Evolutionary conservation across 345 rosid species (phyloP), one percentile per base, ranked within the genome.

Genomic region (Heritiera littoralis): DNA sequence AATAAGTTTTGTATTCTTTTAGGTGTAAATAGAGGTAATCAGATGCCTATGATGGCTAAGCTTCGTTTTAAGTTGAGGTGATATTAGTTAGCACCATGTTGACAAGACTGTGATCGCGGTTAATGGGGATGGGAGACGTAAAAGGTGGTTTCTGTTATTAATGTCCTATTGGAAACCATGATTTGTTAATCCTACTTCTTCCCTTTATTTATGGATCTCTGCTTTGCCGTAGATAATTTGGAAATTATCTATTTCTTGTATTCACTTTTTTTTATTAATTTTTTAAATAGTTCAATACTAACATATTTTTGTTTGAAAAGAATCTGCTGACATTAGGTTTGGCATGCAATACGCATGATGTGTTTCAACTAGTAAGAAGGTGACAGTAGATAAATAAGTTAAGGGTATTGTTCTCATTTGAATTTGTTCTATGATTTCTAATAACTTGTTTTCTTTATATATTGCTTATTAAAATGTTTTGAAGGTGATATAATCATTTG

Each of bases 401-500:
- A 30, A 18, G 18, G 65, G 60, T 73, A 9, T 38, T 20, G 7
- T 72, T 55, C 65, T 55, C 65, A 38, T 38, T 40, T 73, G 15
- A 73, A 35, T 73, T 32, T 72, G 41, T 72, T 72, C 45, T 52
- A 18, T 35, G 13, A 73, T 65, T 35, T 73, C 51, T 55, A 73
- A 73, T 56, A 72, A 30, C 60, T 11, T 60, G 14, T 14, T 11
- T 67, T 18, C 73, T 69, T 46, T 12, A 9, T 23, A 9, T 43
- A 43, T 67, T 10, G 35, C 54, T 67, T 67, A 28, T 49, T 69
- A 69, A 35, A 69, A 46, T 46, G 23, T 46, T 69, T 69, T 69
- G 40, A 69, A 69, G 28, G 76, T 35, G 20, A 68, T 68, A 28
- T 49, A 70, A 48, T 70, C 76, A 52, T 72, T 54, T 52, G 60